A percentile compares a stretch with the other conserved stretches of the same genome.
These are phyloP conservation scores for Strobilomyces dryophilus DNA, from an alignment of 768 basidiomycete genomes.

Conservation along the genomic window DNA sequence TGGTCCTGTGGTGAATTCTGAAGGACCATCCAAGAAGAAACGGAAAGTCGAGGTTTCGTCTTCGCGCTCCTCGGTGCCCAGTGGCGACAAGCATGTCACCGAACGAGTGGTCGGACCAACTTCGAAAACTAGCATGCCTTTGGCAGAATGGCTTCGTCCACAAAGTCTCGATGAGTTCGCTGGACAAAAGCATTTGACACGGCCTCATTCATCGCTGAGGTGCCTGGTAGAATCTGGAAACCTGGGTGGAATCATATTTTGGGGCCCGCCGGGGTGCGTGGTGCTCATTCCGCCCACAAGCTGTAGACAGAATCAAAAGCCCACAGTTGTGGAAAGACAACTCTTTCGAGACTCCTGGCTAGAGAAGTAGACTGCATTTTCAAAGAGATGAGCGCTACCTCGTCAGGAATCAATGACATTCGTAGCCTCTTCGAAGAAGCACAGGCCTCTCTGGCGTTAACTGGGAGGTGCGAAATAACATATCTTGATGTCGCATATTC, in stretches of 20 bases:
- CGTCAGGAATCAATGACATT: conserved; percentile 64
- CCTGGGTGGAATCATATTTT: conserved; percentile 60
- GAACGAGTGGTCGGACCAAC: conserved; percentile 16
- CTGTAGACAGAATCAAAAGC: background rate
- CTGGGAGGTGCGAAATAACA: conserved; percentile 47
- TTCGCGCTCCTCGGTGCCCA: conserved; percentile 5
- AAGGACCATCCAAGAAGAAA: conserved; percentile 26
- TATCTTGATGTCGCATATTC: background rate
- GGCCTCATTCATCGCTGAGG: conserved; percentile 52
- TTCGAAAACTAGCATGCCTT: conserved; percentile 40
- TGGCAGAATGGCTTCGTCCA: conserved; percentile 75
- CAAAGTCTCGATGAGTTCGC: conserved; percentile 59
- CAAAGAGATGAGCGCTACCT: conserved; percentile 77
- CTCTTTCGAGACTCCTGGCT: conserved; percentile 69
- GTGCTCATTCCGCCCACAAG: background rate
- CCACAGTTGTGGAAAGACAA: conserved; percentile 67
- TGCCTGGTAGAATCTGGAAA: conserved; percentile 46
- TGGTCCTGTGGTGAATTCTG: conserved; percentile 7
- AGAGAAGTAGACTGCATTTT: conserved; percentile 54
- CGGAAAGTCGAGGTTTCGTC: conserved; percentile 21
- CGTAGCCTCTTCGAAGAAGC: conserved; percentile 75
- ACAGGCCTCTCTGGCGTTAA: conserved; percentile 55
- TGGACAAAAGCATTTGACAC: conserved; percentile 65
- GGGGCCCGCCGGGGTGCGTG: conserved; percentile 69
- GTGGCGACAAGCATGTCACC: conserved; percentile 19